Conservation (phyloP, 1,284 basidiomycete species). For the Volvariella surrecta region DNA sequence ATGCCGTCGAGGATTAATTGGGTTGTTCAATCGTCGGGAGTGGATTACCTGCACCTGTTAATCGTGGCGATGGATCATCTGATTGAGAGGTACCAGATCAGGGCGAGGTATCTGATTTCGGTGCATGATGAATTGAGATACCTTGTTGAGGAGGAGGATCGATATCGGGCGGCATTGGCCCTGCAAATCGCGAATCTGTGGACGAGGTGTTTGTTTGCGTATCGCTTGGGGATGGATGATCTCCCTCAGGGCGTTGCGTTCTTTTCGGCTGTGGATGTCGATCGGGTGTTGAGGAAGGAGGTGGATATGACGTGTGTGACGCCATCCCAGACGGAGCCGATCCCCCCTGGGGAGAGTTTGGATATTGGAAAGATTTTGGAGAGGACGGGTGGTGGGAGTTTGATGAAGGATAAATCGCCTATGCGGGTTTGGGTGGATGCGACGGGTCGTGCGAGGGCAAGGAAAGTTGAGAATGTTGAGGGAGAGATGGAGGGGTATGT, state of each 20-base stretch:
- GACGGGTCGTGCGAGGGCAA: neutral
- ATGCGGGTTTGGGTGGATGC: constrained; percentile 31
- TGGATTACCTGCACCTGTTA: constrained; percentile 95
- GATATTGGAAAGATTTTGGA: constrained; percentile 65
- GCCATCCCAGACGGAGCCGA: constrained; percentile 80
- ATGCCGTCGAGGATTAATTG: constrained; percentile 98
- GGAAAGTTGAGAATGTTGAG: constrained; percentile 13
- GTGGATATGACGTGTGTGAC: constrained; percentile 95
- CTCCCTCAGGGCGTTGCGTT: constrained; percentile 92
- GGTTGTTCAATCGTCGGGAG: constrained; percentile 98
- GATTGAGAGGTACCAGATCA: constrained; percentile 73
- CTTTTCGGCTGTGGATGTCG: constrained; percentile 95
- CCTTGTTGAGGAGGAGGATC: constrained; percentile 83
- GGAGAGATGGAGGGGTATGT: constrained; percentile 38
- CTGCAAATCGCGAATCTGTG: constrained; percentile 95
- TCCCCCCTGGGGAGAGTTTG: constrained; percentile 81
- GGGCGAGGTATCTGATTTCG: constrained; percentile 92
- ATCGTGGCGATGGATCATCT: constrained; percentile 95
- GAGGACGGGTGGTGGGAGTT: constrained; percentile 58
- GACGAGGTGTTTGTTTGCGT: constrained; percentile 91
- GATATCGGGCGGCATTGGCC: constrained; percentile 85
- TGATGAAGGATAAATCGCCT: constrained; percentile 45
- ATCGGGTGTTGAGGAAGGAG: constrained; percentile 90
- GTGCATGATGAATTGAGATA: constrained; percentile 98
- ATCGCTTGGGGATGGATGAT: constrained; percentile 91